phyloP scores from a whole-genome alignment of 208 protist genomes.

The Trypanosoma theileri region DNA sequence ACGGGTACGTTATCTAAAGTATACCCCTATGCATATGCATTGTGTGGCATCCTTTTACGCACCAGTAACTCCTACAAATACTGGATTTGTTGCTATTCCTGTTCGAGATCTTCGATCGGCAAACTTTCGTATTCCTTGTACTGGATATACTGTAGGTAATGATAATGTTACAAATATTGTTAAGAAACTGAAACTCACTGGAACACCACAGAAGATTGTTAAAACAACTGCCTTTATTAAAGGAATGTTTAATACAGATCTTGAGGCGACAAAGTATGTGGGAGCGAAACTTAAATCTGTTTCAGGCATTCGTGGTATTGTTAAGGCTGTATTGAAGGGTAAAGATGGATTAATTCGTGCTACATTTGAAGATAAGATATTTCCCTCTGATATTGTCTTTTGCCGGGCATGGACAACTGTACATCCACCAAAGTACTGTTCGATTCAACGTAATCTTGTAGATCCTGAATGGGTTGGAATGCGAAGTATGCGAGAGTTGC shows the following conservation, averaged over 20 bases:
- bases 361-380: conserved; percentile 99
- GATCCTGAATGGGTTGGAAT: conserved; percentile 85
- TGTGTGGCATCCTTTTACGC: conserved; percentile 98
- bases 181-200: conserved; percentile 99
- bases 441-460: conserved; percentile 93
- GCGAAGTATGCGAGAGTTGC: conserved; percentile 86
- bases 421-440: conserved; percentile 95
- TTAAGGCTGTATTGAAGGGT: conserved; percentile 97
- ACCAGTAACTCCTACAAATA: conserved; percentile 95
- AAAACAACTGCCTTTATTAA: conserved; percentile 99
- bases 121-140: conserved; percentile 95
- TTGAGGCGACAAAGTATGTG: conserved; percentile 98
- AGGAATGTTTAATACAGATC: conserved; percentile 93
- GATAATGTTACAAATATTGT: conserved; percentile 93
- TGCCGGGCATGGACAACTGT: conserved; percentile 98
- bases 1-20: conserved; percentile 98
- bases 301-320: conserved; percentile 97
- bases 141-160: conserved; percentile 97
- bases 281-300: conserved; percentile 98
- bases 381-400: conserved; percentile 98
- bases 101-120: conserved; percentile 47
- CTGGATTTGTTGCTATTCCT: conserved; percentile 95
- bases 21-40: conserved; percentile 99
- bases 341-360: conserved; percentile 94
- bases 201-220: conserved; percentile 94